Percentiles rank a stretch among this genome's conserved stretches.
Evolutionary conservation across 129 eudicot species (phyloP).

Genomic region (Saposhnikovia divaricata): DNA sequence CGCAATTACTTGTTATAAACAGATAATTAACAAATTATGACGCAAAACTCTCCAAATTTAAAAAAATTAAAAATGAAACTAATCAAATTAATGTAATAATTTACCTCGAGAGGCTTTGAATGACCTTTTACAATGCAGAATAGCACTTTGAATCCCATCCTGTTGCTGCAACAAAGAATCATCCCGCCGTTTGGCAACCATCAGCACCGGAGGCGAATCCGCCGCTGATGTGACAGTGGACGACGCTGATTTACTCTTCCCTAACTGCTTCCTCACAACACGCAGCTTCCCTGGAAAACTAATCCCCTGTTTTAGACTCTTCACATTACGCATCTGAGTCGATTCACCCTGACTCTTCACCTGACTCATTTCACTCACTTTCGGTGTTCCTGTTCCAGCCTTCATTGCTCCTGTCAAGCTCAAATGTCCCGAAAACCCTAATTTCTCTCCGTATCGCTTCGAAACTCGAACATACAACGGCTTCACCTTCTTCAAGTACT

Average conservation of each 20-base stretch:
- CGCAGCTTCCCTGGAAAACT: constrained; percentile 55
- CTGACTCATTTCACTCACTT: constrained; percentile 19
- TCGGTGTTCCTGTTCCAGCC: constrained; percentile 11
- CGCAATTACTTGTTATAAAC: too few relatives aligned
- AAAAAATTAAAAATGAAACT: too few relatives aligned
- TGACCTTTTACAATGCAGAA: constrained; percentile 83
- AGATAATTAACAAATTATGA: too few relatives aligned
- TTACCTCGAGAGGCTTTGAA: constrained; percentile 76
- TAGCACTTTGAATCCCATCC: constrained; percentile 93
- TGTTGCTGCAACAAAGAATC: constrained; percentile 79
- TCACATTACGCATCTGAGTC: constrained; percentile 19
- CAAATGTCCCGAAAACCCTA: constrained; percentile 43
- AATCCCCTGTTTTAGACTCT: constrained; percentile 37
- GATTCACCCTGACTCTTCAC: constrained; percentile 12
- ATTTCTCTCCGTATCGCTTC: constrained; percentile 55
- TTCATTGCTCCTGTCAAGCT: constrained; percentile 15
- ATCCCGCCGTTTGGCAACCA: constrained; percentile 45
- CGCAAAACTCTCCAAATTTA: background rate
- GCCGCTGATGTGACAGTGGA: constrained; percentile 45
- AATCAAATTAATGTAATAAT: background rate
- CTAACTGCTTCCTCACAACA: constrained; percentile 58
- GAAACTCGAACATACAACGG: constrained; percentile 79
- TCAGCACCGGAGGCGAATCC: constrained; percentile 26
- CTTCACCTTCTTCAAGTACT: constrained; percentile 68
- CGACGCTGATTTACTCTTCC: constrained; percentile 65